These are phyloP conservation scores for Penicillium sp. DNA, from an alignment of 2,329 filamentous ascomycete species.

Conservation along the genomic window DNA sequence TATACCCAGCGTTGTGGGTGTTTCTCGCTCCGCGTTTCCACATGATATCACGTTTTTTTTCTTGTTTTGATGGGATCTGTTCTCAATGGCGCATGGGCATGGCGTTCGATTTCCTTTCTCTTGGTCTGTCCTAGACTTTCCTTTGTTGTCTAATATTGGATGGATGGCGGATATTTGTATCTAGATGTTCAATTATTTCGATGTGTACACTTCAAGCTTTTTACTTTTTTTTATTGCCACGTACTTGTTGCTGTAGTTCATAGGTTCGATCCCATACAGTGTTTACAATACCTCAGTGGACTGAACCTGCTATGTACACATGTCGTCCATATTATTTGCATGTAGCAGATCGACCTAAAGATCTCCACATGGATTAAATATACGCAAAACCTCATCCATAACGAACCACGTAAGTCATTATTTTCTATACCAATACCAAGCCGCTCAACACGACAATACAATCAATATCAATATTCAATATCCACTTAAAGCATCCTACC, in stretches of 20 bases:
- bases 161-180: constrained; percentile 26
- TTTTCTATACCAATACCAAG: constrained; percentile 1
- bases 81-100: constrained; percentile 34
- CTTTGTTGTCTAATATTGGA: constrained; percentile 19
- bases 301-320: not conserved
- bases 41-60: constrained; percentile 29
- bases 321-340: no score
- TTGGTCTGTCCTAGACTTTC: constrained; percentile 15
- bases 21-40: constrained; percentile 18
- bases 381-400: not conserved
- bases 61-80: constrained; percentile 27
- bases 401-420: constrained; percentile 13
- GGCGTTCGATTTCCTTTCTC: constrained; percentile 27
- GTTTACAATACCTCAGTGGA: not conserved
- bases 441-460: not conserved
- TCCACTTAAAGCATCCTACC: constrained; percentile 44
- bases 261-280: no score
- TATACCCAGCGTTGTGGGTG: constrained; percentile 22
- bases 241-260: no score
- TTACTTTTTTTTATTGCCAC: no score
- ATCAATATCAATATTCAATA: not conserved
- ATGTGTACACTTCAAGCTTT: not conserved
- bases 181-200: constrained; percentile 20
- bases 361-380: not conserved
- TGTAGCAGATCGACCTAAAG: not conserved